Base-by-base conservation (phyloP, 2,329 filamentous ascomycete genomes). In the Nemania serpens region DNA sequence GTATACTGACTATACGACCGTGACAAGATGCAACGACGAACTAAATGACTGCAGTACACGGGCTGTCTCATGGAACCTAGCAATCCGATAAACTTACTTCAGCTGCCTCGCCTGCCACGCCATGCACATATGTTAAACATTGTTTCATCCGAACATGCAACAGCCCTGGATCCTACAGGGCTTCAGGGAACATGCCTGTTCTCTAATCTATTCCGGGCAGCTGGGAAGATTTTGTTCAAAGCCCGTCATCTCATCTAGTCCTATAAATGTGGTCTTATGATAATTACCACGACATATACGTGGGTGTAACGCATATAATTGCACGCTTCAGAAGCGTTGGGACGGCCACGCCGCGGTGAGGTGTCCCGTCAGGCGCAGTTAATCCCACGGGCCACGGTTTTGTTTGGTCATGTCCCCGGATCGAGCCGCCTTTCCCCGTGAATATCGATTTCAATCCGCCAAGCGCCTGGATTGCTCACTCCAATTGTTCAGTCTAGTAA, bases 291-390 rank as follows among this genome's bases (percentile, higher is more conserved):
- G 15, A 4, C 12, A 22, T 48, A 22, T 41, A 25, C 2, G 15
- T 50, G 50, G 57, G 33, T 15, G 50, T 29, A 5, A 12, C 11
- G 36, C 36, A n/a, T 13, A 13, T 12, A 4, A 39, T 39, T 3
- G 36, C 36, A n/a, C 11, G 5, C 11, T 46, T 13, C 43, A 12
- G 43, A 46, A 46, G 20, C 43, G 22, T 37, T 52, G 47, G 58
- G 46, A 33, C 17, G 49, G 41, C 46, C 39, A 56, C 41, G 47
- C 48, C 48, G 47, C 42, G 34, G 58, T 61, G 43, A 42, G 34
- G 50, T 58, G 47, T 43, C 29, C 43, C 42, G n/a, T n/a, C 33
- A 53, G 42, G 34, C 22, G 39, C 46, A 48, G 29, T 52, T 25
- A 47, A 36, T 18, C 18, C 33, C 18, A 17, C 54, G 36, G 11